Evolutionary conservation across 2,329 filamentous ascomycete species (phyloP).

Genomic region (Hawksworthiomyces lignivorus): DNA sequence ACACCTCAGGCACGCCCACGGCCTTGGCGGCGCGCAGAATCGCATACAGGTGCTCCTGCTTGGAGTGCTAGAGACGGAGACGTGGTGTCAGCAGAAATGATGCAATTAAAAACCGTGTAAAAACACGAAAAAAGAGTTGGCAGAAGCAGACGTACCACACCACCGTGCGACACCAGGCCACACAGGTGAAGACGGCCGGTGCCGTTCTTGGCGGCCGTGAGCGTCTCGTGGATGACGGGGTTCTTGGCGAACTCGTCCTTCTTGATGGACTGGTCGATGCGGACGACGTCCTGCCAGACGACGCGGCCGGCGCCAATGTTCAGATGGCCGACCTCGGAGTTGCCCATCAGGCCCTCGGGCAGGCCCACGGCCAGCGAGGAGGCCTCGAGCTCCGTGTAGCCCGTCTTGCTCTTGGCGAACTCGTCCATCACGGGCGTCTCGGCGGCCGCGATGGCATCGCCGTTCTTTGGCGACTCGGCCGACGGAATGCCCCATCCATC

Average conservation of each 20-base stretch:
- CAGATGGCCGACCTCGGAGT: conserved; percentile 96
- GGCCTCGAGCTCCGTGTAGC: conserved; percentile 88
- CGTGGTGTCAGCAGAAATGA: background rate
- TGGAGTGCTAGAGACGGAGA: too few species aligned
- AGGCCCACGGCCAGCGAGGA: conserved; percentile 93
- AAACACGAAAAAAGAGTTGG: background rate
- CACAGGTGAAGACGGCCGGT: conserved; percentile 90
- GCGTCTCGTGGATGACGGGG: conserved; percentile 66
- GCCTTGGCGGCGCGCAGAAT: conserved; percentile 87
- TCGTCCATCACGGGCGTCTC: conserved; percentile 93
- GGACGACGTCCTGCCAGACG: conserved; percentile 96
- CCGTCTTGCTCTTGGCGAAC: conserved; percentile 73
- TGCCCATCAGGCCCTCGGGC: conserved; percentile 96
- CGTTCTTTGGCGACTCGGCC: conserved; percentile 71
- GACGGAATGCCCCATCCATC: conserved; percentile 94
- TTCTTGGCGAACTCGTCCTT: conserved; percentile 71
- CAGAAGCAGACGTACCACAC: conserved; percentile 52
- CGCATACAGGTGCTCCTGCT: conserved; percentile 86
- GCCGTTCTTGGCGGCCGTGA: conserved; percentile 73
- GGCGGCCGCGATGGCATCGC: conserved; percentile 91
- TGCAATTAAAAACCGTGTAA: too few species aligned
- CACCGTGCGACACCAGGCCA: conserved; percentile 88
- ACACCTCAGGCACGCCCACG: conserved; percentile 79
- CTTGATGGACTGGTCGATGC: conserved; percentile 90
- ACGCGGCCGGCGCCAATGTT: conserved; percentile 97